Conservation (phyloP, 495 filamentous ascomycete genomes). For the Penicillium coprophilum region DNA sequence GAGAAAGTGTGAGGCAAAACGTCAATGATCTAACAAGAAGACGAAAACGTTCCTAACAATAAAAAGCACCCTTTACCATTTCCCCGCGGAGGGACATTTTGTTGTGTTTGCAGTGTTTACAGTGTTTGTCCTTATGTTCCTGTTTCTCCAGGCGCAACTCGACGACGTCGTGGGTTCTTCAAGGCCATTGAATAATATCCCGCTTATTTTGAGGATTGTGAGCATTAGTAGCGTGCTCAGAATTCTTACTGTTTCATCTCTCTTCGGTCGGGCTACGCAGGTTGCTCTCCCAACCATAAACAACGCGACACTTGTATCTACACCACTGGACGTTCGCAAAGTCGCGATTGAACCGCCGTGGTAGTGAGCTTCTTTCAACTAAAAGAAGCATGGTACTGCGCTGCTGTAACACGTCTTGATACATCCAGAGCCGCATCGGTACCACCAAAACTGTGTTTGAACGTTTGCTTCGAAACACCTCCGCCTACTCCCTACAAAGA, state of each 20-base stretch:
- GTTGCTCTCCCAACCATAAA: not conserved
- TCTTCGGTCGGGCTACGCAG: not conserved
- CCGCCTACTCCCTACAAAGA: not conserved
- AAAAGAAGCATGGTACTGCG: not conserved
- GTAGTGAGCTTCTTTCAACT: not conserved
- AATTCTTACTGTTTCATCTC: not conserved
- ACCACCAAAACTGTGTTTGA: not conserved
- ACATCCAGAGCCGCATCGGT: too few relatives aligned
- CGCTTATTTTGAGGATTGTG: too few relatives aligned
- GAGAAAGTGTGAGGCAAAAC: constrained; percentile 9
- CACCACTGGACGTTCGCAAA: not conserved
- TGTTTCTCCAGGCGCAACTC: constrained; percentile 7
- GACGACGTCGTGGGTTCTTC: constrained; percentile 2
- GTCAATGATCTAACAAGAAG: constrained; percentile 7
- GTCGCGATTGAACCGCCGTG: not conserved
- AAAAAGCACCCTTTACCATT: constrained; percentile 9
- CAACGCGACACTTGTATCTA: constrained; percentile 7
- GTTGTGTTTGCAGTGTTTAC: constrained; percentile 33
- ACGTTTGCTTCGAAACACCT: not conserved
- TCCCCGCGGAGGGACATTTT: constrained; percentile 26
- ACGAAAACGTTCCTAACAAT: constrained; percentile 1
- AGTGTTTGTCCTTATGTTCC: not conserved
- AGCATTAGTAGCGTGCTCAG: too few relatives aligned
- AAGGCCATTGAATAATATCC: constrained; percentile 2
- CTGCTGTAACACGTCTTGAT: not conserved